Conservation (phyloP, 768 basidiomycete species). For the Lentinula edodes region DNA sequence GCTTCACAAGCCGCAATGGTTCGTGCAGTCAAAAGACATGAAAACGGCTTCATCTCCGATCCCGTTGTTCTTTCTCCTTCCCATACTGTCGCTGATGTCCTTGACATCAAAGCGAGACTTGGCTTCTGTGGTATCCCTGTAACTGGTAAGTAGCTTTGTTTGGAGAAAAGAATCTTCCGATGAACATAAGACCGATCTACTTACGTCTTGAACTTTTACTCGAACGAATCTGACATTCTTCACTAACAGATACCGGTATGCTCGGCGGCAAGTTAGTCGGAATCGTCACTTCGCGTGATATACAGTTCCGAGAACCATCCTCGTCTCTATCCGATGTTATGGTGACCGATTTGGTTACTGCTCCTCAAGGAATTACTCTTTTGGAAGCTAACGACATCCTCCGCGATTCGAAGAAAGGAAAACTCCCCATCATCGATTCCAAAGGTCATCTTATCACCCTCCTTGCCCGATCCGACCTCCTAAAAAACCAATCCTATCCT, state of each 20-base stretch:
- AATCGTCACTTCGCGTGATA: constrained; percentile 93
- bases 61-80: constrained; percentile 83
- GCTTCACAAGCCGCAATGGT: constrained; percentile 94
- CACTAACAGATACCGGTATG: constrained; percentile 65
- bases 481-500: constrained; percentile 97
- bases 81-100: constrained; percentile 79
- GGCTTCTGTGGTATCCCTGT: constrained; percentile 98
- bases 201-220: constrained; percentile 6
- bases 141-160: constrained; percentile 65
- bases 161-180: constrained; percentile 21
- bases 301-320: constrained; percentile 78
- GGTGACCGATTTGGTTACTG: constrained; percentile 86
- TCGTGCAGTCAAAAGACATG: constrained; percentile 94
- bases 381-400: constrained; percentile 90
- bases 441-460: constrained; percentile 70
- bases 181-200: background rate
- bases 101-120: constrained; percentile 85
- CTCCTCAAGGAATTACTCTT: constrained; percentile 83
- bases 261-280: constrained; percentile 92
- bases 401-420: constrained; percentile 95
- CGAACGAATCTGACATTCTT: constrained; percentile 16
- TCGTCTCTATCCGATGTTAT: constrained; percentile 77
- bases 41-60: constrained; percentile 97
- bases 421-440: constrained; percentile 79
- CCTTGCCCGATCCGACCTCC: constrained; percentile 91